Evolutionary conservation across 1,284 basidiomycete species (phyloP).

Genomic region (Pulveroboletus sp.): DNA sequence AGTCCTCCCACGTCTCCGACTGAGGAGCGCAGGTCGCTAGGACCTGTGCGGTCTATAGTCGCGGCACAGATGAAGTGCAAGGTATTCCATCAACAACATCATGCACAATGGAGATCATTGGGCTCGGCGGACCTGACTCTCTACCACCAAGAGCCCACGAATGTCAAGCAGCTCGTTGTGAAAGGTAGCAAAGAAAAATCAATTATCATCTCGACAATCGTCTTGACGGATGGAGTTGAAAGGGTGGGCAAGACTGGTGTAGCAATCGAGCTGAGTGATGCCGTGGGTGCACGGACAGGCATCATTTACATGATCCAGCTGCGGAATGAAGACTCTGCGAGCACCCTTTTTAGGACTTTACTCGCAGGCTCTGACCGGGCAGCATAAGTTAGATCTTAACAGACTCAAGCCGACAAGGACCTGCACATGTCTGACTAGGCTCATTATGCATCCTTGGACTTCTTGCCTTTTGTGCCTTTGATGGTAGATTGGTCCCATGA

Average conservation of each 20-base stretch:
- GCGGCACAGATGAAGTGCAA: slow-evolving; percentile 98
- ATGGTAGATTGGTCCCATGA: neutral
- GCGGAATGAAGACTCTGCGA: slow-evolving; percentile 83
- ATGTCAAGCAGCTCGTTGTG: slow-evolving; percentile 95
- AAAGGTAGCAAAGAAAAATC: slow-evolving; percentile 77
- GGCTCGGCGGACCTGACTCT: slow-evolving; percentile 87
- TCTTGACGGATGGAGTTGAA: slow-evolving; percentile 94
- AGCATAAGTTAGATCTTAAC: neutral
- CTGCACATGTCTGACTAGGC: neutral
- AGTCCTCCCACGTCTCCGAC: slow-evolving; percentile 78
- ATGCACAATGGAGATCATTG: slow-evolving; percentile 95
- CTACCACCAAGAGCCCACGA: slow-evolving; percentile 79
- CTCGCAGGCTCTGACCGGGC: slow-evolving; percentile 82
- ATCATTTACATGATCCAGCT: slow-evolving; percentile 97
- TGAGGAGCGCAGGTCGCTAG: slow-evolving; percentile 50
- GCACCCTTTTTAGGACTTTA: slow-evolving; percentile 83
- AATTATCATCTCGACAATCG: slow-evolving; percentile 90
- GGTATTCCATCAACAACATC: slow-evolving; percentile 92
- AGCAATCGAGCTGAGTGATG: slow-evolving; percentile 91
- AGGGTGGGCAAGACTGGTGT: slow-evolving; percentile 97
- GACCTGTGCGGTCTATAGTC: slow-evolving; percentile 71
- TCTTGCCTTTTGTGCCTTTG: neutral
- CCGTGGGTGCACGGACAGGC: slow-evolving; percentile 83
- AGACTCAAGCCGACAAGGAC: neutral
- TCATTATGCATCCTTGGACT: neutral